Conservation (phyloP, 1,284 basidiomycete species). For the Cystobasidium slooffiae region DNA sequence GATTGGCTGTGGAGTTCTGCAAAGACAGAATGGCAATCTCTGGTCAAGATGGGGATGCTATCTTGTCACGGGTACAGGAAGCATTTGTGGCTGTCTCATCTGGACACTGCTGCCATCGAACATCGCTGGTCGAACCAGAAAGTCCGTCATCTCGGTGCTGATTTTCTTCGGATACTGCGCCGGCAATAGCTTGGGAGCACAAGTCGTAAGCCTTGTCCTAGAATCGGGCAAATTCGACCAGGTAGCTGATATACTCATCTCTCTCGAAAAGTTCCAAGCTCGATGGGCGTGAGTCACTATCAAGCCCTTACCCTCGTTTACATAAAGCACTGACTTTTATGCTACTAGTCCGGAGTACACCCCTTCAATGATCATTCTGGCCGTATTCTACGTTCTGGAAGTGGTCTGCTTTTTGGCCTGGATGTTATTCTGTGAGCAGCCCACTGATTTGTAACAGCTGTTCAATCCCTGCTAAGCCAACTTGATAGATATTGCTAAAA, state of each 20-base stretch:
- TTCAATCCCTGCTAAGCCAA: not conserved
- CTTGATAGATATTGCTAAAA: conserved; percentile 4
- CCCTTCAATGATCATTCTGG: conserved; percentile 22
- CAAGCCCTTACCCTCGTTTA: no score
- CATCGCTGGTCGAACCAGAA: conserved; percentile 55
- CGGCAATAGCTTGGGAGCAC: conserved; percentile 47
- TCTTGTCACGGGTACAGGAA: conserved; percentile 53
- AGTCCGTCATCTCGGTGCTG: conserved; percentile 52
- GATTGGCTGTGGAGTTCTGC: conserved; percentile 33
- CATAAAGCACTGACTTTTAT: conserved; percentile 41
- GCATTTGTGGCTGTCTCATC: conserved; percentile 47
- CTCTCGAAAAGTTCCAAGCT: conserved; percentile 4
- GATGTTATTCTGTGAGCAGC: conserved; percentile 12
- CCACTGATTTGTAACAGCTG: not conserved
- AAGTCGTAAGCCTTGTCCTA: conserved; percentile 13
- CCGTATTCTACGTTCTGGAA: conserved; percentile 33
- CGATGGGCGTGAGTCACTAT: conserved; percentile 24
- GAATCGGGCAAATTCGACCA: not conserved
- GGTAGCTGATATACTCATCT: not conserved
- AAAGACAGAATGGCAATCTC: not conserved
- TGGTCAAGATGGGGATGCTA: conserved; percentile 28
- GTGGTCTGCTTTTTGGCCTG: conserved; percentile 27
- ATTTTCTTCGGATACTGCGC: conserved; percentile 55
- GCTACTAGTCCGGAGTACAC: conserved; percentile 25
- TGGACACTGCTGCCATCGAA: conserved; percentile 53